Evolutionary conservation across 2,329 filamentous ascomycete species (phyloP).

Genomic region (Cyclaneusma minus): DNA sequence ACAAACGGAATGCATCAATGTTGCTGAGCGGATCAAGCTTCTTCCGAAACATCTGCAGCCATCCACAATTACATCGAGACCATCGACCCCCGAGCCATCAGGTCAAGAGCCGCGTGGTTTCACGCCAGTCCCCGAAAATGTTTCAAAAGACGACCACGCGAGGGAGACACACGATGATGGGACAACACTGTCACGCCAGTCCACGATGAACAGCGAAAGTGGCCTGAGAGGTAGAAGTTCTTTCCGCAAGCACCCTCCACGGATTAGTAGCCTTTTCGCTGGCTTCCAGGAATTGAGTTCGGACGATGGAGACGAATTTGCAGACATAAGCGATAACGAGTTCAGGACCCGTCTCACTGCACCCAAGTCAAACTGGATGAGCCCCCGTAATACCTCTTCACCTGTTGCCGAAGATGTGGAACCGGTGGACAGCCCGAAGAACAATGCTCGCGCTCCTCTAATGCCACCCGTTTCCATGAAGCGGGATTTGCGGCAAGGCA

Average conservation of each 20-base stretch:
- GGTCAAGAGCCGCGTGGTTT: slow-evolving; percentile 15
- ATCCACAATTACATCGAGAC: slow-evolving; percentile 52
- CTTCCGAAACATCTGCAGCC: slow-evolving; percentile 68
- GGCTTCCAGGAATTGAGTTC: slow-evolving; percentile 64
- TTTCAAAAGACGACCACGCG: too few relatives aligned
- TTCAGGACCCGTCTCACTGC: slow-evolving; percentile 51
- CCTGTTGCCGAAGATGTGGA: slow-evolving; percentile 15
- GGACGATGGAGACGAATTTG: slow-evolving; percentile 48
- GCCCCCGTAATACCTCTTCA: slow-evolving; percentile 6
- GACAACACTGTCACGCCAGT: too few relatives aligned
- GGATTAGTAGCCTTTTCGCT: slow-evolving; percentile 74
- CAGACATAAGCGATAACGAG: slow-evolving; percentile 49
- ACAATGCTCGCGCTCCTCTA: slow-evolving; percentile 10
- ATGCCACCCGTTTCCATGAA: slow-evolving; percentile 7
- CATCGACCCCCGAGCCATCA: slow-evolving; percentile 33
- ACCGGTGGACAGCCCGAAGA: slow-evolving; percentile 8
- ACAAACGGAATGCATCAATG: slow-evolving; percentile 83
- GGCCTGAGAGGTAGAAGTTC: slow-evolving; percentile 27
- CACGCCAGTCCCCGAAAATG: too few relatives aligned
- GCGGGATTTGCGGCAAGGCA: slow-evolving; percentile 12
- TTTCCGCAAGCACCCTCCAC: slow-evolving; percentile 52
- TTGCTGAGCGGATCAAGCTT: slow-evolving; percentile 61
- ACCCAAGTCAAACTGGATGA: slow-evolving; percentile 20
- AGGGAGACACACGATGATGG: too few relatives aligned
- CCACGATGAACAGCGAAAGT: too few relatives aligned